Conservation (phyloP, 1,284 basidiomycete genomes). For the Afroboletus lepidellus region DNA sequence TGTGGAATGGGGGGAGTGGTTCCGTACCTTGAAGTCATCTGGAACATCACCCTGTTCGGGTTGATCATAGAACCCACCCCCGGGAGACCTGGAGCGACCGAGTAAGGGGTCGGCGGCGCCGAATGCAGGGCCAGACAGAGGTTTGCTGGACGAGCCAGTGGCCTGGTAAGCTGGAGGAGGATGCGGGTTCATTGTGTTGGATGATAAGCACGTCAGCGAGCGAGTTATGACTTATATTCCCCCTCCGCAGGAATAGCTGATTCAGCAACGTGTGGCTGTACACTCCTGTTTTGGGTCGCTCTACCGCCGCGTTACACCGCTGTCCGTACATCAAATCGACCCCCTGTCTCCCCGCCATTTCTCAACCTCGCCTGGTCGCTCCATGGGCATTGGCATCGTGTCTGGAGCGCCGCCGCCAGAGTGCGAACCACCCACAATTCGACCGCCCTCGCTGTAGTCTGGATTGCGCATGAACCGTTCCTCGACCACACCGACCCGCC, state of each 20-base stretch:
- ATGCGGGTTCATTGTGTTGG: slow-evolving; percentile 40
- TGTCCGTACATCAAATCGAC: background rate
- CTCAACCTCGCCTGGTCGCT: slow-evolving; percentile 4
- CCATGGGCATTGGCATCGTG: slow-evolving; percentile 13
- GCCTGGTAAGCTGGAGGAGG: slow-evolving; percentile 55
- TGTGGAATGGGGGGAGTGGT: background rate
- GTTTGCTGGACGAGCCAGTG: slow-evolving; percentile 36
- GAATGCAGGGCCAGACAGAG: slow-evolving; percentile 29
- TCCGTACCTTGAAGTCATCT: slow-evolving; percentile 78
- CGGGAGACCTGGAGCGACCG: slow-evolving; percentile 42
- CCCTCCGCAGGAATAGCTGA: slow-evolving; percentile 19
- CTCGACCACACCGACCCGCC: slow-evolving; percentile 1
- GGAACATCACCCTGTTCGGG: slow-evolving; percentile 69
- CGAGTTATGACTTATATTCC: slow-evolving; percentile 7
- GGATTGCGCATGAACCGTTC: slow-evolving; percentile 26
- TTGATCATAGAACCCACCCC: slow-evolving; percentile 63
- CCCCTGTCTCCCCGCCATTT: background rate
- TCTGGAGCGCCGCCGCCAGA: slow-evolving; percentile 9
- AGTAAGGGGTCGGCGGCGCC: slow-evolving; percentile 48
- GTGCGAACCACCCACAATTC: slow-evolving; percentile 1
- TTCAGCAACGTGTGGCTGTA: slow-evolving; percentile 29
- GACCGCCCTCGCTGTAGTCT: slow-evolving; percentile 29
- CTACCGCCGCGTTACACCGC: background rate
- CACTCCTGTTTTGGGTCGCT: slow-evolving; percentile 4
- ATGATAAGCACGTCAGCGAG: slow-evolving; percentile 23